Conservation (phyloP, 2,329 filamentous ascomycete species). For the Hypoxylon sp. region DNA sequence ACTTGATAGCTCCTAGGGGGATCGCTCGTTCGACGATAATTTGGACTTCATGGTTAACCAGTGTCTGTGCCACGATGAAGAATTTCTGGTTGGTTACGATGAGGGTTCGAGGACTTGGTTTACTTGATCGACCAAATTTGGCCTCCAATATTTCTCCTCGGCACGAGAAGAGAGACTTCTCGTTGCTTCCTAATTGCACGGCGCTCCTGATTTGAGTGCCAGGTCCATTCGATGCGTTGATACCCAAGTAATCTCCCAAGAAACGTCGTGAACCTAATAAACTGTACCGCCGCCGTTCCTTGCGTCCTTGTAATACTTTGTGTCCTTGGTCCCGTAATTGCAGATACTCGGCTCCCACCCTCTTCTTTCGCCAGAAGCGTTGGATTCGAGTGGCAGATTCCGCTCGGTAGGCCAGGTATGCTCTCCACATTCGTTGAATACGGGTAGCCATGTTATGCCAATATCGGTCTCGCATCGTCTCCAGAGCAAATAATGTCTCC, state of each 20-base stretch:
- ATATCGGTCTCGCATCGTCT: constrained; percentile 97
- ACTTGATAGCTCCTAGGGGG: constrained; percentile 87
- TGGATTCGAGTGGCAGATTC: constrained; percentile 96
- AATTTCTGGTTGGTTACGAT: constrained; percentile 86
- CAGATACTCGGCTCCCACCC: constrained; percentile 87
- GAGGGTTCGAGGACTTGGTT: constrained; percentile 84
- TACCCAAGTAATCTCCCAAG: constrained; percentile 91
- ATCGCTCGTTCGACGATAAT: constrained; percentile 85
- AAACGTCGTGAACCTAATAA: constrained; percentile 90
- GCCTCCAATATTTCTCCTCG: constrained; percentile 89
- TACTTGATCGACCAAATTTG: constrained; percentile 96
- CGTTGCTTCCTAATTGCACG: constrained; percentile 74
- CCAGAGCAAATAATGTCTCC: constrained; percentile 93
- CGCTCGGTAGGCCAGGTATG: constrained; percentile 89
- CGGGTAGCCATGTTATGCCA: constrained; percentile 99
- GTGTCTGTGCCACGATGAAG: constrained; percentile 85
- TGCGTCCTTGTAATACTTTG: constrained; percentile 79
- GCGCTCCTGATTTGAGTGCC: constrained; percentile 82
- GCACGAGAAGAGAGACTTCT: constrained; percentile 87
- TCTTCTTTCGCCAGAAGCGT: constrained; percentile 93
- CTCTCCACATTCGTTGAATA: constrained; percentile 96
- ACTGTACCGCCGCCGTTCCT: constrained; percentile 91
- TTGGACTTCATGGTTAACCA: constrained; percentile 82
- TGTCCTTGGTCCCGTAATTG: constrained; percentile 90
- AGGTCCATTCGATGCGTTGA: constrained; percentile 80